phyloP scores from a whole-genome alignment of 2,329 filamentous ascomycete species.

The Fusarium mundagurra region DNA sequence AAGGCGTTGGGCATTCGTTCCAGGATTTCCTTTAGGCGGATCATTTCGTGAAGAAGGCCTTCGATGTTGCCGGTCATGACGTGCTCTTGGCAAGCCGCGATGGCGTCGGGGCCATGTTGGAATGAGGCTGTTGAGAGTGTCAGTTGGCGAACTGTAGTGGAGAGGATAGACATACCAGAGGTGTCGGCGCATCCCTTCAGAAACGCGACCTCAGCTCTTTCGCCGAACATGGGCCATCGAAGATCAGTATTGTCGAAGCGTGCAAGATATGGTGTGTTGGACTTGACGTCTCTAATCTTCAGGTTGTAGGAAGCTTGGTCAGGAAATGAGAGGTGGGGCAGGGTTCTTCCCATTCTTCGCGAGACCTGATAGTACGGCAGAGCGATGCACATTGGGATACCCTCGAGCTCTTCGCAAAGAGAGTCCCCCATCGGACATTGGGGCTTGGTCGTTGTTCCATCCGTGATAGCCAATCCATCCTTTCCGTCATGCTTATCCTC shows the following conservation, averaged over 20 bases:
- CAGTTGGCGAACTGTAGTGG: accelerated
- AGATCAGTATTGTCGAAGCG: constrained; percentile 64
- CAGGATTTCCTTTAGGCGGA: constrained; percentile 62
- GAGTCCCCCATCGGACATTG: constrained; percentile 60
- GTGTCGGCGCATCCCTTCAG: constrained; percentile 61
- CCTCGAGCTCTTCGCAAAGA: constrained; percentile 59
- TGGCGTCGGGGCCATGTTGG: constrained; percentile 61
- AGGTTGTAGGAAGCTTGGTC: constrained; percentile 65
- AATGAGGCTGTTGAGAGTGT: constrained; percentile 49
- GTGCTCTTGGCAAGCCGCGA: constrained; percentile 63
- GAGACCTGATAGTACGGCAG: constrained; percentile 62
- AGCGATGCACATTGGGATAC: constrained; percentile 59
- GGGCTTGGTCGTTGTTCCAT: constrained; percentile 46
- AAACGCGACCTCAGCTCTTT: constrained; percentile 61
- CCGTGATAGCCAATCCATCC: constrained; percentile 54
- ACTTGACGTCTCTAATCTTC: constrained; percentile 59
- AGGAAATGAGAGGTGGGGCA: constrained; percentile 63
- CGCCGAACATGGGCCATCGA: constrained; percentile 64
- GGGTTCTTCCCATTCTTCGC: constrained; percentile 60
- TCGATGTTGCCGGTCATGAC: constrained; percentile 64
- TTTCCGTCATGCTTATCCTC: constrained; percentile 63
- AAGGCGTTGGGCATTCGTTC: constrained; percentile 64
- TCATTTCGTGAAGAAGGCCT: constrained; percentile 59
- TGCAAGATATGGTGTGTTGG: constrained; percentile 60
- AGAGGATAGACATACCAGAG: constrained; percentile 19